Conservation (phyloP, 257 asterid species). For the Nicotiana sylvestris region DNA sequence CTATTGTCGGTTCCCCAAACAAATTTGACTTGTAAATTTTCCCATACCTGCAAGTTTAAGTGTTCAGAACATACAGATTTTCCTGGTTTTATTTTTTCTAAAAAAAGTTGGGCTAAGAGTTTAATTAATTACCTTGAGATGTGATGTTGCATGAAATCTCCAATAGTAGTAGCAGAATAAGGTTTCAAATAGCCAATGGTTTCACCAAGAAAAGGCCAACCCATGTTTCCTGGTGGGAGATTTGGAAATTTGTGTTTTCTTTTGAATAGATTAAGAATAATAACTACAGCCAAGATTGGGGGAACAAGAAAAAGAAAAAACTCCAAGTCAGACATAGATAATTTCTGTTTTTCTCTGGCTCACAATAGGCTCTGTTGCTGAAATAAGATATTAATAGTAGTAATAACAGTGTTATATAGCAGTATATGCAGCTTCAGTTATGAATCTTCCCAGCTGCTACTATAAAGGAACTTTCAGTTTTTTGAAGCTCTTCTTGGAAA, state of each 20-base stretch:
- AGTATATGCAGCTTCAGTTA: neutral
- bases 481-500: constrained; percentile 25
- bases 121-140: constrained; percentile 47
- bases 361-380: neutral
- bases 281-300: constrained; percentile 28
- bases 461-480: constrained; percentile 18
- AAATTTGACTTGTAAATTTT: constrained; percentile 80
- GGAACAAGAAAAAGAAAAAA: constrained; percentile 39
- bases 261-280: constrained; percentile 28
- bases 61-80: neutral
- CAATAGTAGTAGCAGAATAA: constrained; percentile 59
- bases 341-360: neutral
- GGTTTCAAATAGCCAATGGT: constrained; percentile 75
- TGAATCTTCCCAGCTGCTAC: constrained; percentile 17
- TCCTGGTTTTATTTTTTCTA: no score
- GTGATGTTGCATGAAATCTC: constrained; percentile 82
- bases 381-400: neutral
- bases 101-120: neutral
- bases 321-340: constrained; percentile 48
- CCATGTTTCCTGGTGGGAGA: constrained; percentile 92
- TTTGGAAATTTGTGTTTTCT: constrained; percentile 34
- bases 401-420: neutral
- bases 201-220: constrained; percentile 95
- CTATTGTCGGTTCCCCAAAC: constrained; percentile 76
- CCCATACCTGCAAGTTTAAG: constrained; percentile 49